Evolutionary conservation across 495 filamentous ascomycete genomes (phyloP).

Genomic region (Annulohypoxylon bovei): DNA sequence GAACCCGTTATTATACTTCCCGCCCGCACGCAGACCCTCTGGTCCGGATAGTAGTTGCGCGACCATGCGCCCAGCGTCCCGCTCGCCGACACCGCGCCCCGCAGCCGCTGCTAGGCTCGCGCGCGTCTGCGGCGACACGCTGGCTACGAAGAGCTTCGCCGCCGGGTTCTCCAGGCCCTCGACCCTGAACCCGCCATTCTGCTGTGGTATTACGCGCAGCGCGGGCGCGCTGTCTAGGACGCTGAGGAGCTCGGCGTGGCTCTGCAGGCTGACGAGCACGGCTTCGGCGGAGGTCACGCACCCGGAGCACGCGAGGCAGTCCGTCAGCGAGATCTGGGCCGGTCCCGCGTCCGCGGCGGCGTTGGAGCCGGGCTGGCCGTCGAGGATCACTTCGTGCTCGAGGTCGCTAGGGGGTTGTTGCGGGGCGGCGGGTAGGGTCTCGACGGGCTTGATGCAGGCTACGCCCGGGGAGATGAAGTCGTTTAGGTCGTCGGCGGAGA

Average conservation of each 20-base stretch:
- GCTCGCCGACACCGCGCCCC: conserved; percentile 74
- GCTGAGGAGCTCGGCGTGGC: conserved; percentile 87
- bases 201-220: conserved; percentile 49
- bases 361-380: conserved; percentile 70
- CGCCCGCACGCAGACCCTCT: conserved; percentile 72
- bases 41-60: conserved; percentile 78
- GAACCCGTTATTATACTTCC: conserved; percentile 78
- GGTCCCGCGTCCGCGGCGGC: conserved; percentile 56
- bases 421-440: conserved; percentile 73
- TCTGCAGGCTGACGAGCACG: conserved; percentile 90
- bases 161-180: conserved; percentile 53
- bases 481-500: conserved; percentile 95
- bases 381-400: conserved; percentile 90
- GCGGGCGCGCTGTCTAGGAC: conserved; percentile 75
- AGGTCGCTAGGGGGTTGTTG: conserved; percentile 33
- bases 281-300: conserved; percentile 98
- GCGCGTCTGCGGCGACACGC: conserved; percentile 88
- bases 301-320: conserved; percentile 96
- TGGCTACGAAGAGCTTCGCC: conserved; percentile 83
- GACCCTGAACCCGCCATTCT: conserved; percentile 42
- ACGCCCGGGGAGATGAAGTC: conserved; percentile 98
- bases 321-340: conserved; percentile 94
- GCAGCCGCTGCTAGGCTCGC: conserved; percentile 89
- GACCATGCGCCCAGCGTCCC: conserved; percentile 82
- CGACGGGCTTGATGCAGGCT: conserved; percentile 97